These are phyloP conservation scores for Chytridium lagenaria DNA, from an alignment of 371 early-diverging fungal genomes.

Conservation along the genomic window DNA sequence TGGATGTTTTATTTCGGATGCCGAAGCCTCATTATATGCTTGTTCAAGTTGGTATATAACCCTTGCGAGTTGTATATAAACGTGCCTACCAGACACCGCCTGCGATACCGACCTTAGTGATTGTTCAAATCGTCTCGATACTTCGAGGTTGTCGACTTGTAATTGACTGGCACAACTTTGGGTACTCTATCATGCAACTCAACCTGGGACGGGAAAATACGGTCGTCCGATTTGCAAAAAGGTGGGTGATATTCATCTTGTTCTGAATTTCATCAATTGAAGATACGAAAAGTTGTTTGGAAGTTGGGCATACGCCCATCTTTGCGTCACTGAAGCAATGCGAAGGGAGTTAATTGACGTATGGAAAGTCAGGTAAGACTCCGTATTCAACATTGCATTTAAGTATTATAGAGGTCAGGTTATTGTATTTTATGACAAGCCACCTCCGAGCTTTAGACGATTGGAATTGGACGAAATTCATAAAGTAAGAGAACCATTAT, in stretches of 20 bases:
- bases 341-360: slow-evolving; percentile 63
- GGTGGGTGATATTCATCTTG: slow-evolving; percentile 13
- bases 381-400: background rate
- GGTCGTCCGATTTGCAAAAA: background rate
- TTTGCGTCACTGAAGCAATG: slow-evolving; percentile 91
- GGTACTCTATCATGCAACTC: slow-evolving; percentile 83
- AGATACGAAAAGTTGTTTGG: slow-evolving; percentile 80
- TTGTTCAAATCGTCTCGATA: slow-evolving; percentile 70
- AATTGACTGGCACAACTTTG: slow-evolving; percentile 98
- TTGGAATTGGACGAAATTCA: slow-evolving; percentile 37
- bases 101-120: slow-evolving; percentile 86
- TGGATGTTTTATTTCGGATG: slow-evolving; percentile 47
- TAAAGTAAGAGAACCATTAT: slow-evolving; percentile 20
- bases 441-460: slow-evolving; percentile 42
- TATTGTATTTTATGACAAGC: slow-evolving; percentile 45
- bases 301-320: slow-evolving; percentile 73
- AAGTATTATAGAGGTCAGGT: slow-evolving; percentile 29
- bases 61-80: background rate
- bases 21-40: slow-evolving; percentile 70
- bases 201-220: slow-evolving; percentile 55
- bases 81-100: slow-evolving; percentile 90
- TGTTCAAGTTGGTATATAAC: slow-evolving; percentile 73
- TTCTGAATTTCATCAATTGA: slow-evolving; percentile 56
- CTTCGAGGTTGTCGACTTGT: slow-evolving; percentile 72
- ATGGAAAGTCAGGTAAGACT: slow-evolving; percentile 63